A percentile compares a stretch with the other conserved stretches of the same genome.
Conservation (phyloP, 352 stramenopile species). For the Pythium scleroteichum region DNA sequence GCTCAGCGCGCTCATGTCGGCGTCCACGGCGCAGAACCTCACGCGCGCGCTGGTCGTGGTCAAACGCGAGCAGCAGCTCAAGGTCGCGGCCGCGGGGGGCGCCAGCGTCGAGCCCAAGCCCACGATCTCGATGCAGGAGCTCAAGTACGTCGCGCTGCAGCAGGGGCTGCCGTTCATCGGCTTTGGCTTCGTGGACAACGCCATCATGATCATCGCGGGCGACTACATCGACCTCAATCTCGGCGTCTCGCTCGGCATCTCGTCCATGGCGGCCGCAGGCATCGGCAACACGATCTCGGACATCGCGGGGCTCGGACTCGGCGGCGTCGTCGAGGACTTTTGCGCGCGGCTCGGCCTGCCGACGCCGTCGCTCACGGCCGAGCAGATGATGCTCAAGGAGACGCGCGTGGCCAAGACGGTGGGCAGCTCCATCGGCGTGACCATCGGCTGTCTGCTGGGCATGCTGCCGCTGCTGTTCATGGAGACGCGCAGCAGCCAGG, state of each 20-base stretch:
- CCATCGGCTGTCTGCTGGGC: conserved; percentile 73
- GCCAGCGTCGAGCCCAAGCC: conserved; percentile 16
- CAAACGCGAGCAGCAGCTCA: conserved; percentile 20
- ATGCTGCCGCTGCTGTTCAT: conserved; percentile 81
- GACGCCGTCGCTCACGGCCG: conserved; percentile 49
- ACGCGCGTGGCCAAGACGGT: conserved; percentile 69
- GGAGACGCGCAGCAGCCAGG: conserved; percentile 44
- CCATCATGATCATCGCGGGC: conserved; percentile 92
- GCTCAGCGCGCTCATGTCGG: conserved; percentile 45
- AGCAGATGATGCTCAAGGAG: conserved; percentile 71
- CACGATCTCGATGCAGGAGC: conserved; percentile 38
- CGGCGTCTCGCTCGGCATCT: conserved; percentile 82
- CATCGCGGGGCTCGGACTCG: conserved; percentile 61
- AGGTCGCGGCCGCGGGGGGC: neutral
- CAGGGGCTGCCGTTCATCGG: conserved; percentile 93
- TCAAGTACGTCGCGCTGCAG: conserved; percentile 69
- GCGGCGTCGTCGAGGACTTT: conserved; percentile 83
- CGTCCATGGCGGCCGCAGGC: conserved; percentile 82
- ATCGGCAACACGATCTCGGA: conserved; percentile 88
- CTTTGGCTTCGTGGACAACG: conserved; percentile 98
- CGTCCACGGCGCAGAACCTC: conserved; percentile 53
- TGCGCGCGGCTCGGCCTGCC: conserved; percentile 65
- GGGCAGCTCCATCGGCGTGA: conserved; percentile 68
- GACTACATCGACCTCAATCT: conserved; percentile 88
- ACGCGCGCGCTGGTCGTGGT: conserved; percentile 40